Conservation (phyloP, 768 basidiomycete species). For the Cystobasidium onofrii region DNA sequence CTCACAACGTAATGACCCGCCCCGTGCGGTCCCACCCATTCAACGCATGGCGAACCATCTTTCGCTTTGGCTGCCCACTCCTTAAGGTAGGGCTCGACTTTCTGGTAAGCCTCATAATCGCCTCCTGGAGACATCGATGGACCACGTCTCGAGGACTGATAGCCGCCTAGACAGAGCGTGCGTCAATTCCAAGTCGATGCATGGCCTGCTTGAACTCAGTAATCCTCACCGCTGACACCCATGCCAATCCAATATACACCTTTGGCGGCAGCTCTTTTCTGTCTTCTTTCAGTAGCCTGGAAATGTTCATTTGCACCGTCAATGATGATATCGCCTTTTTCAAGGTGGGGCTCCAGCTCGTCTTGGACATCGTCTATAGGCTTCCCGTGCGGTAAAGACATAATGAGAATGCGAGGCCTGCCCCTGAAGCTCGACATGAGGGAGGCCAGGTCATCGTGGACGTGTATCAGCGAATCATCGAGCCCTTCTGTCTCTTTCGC, state of each 20-base stretch:
- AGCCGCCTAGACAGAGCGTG: constrained; percentile 45
- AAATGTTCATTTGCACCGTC: constrained; percentile 47
- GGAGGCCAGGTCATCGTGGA: background rate
- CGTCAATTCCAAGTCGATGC: constrained; percentile 36
- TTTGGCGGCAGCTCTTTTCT: constrained; percentile 37
- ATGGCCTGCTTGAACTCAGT: no score
- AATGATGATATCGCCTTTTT: constrained; percentile 44
- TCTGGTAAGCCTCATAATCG: constrained; percentile 41
- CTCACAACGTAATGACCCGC: constrained; percentile 42
- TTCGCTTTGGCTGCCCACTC: constrained; percentile 45
- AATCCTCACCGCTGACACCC: no score
- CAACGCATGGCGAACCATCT: constrained; percentile 44
- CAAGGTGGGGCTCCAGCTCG: constrained; percentile 41
- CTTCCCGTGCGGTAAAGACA: constrained; percentile 44
- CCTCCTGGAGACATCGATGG: constrained; percentile 45
- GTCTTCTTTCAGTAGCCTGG: constrained; percentile 43
- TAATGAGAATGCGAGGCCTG: constrained; percentile 42
- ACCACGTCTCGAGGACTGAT: constrained; percentile 45
- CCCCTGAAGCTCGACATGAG: constrained; percentile 17
- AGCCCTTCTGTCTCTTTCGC: constrained; percentile 9
- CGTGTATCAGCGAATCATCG: background rate
- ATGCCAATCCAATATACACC: no score
- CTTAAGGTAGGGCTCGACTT: constrained; percentile 42
- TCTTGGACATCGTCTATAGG: constrained; percentile 43
- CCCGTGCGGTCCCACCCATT: constrained; percentile 44